Percentiles rank a stretch among this genome's conserved stretches.
Evolutionary conservation across 495 filamentous ascomycete species (phyloP).

Genomic region (Entonaema liquescens): DNA sequence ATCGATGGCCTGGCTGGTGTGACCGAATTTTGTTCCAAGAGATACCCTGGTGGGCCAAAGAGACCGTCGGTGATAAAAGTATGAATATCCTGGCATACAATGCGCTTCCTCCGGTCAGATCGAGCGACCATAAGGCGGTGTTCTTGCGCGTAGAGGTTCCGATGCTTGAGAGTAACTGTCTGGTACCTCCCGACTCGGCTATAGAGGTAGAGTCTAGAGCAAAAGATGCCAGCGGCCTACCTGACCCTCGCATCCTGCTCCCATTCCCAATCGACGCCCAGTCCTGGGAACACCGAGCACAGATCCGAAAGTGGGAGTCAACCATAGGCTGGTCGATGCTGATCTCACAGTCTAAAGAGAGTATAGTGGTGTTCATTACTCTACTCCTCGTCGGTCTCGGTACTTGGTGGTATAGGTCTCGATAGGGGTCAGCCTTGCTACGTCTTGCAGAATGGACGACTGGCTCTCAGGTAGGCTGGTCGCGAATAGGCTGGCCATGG

Average conservation of each 20-base stretch:
- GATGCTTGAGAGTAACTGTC: constrained; percentile 47
- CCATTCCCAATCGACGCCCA: constrained; percentile 55
- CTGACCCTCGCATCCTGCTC: constrained; percentile 49
- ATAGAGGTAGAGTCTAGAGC: constrained; percentile 16
- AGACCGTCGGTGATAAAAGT: constrained; percentile 30
- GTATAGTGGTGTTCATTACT: constrained; percentile 51
- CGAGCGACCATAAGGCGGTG: constrained; percentile 88
- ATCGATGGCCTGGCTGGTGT: constrained; percentile 93
- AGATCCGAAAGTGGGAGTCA: constrained; percentile 52
- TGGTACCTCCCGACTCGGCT: constrained; percentile 37
- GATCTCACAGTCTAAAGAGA: constrained; percentile 54
- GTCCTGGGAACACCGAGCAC: constrained; percentile 54
- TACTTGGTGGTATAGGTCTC: constrained; percentile 53
- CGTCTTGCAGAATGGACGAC: constrained; percentile 1
- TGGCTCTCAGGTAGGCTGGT: background rate
- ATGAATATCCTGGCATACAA: constrained; percentile 69
- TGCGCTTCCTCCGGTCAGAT: constrained; percentile 75
- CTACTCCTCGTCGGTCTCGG: constrained; percentile 46
- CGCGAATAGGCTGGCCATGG: background rate
- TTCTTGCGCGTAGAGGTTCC: constrained; percentile 71
- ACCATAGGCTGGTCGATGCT: constrained; percentile 58
- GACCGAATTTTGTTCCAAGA: constrained; percentile 86
- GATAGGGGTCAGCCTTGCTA: constrained; percentile 29
- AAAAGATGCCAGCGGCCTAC: background rate
- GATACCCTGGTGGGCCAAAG: constrained; percentile 58